A percentile compares a stretch with the other conserved stretches of the same genome.
These are phyloP conservation scores for Hibiscus mutabilis DNA, from an alignment of 345 rosid species.

Conservation along the genomic window DNA sequence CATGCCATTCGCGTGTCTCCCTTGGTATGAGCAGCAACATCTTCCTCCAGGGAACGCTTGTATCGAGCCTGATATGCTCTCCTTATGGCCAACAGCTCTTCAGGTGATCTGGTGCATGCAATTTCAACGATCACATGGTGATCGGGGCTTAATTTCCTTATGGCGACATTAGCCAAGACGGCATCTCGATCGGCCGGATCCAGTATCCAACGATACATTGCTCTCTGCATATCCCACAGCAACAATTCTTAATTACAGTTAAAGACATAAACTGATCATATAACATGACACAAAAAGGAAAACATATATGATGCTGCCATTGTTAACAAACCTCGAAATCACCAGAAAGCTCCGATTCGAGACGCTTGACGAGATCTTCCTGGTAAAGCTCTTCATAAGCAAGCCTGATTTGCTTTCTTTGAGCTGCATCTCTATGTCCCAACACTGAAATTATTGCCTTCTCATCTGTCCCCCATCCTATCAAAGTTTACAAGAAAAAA, in stretches of 20 bases:
- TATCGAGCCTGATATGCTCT: conserved; percentile 53
- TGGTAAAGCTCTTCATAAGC: conserved; percentile 9
- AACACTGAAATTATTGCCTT: conserved; percentile 2
- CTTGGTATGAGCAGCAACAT: conserved; percentile 48
- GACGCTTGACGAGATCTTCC: conserved; percentile 36
- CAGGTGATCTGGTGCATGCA: conserved; percentile 41
- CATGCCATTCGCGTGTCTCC: conserved; percentile 53
- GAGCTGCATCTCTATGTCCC: conserved; percentile 11
- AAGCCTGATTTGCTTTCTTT: conserved; percentile 11
- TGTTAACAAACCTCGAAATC: conserved; percentile 32
- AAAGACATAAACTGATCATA: background rate
- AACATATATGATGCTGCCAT: background rate
- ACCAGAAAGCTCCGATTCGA: conserved; percentile 39
- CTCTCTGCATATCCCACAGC: conserved; percentile 26
- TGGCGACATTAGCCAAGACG: conserved; percentile 42
- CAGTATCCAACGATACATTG: conserved; percentile 47
- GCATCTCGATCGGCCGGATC: conserved; percentile 66
- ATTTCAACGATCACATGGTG: conserved; percentile 47
- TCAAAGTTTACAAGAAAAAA: background rate
- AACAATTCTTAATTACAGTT: background rate
- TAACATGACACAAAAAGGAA: background rate
- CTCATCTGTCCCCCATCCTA: conserved; percentile 11
- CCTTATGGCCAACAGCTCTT: conserved; percentile 54
- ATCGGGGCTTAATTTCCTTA: conserved; percentile 28
- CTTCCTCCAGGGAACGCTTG: conserved; percentile 67